These are phyloP conservation scores for Orobanche coerulescens DNA, from an alignment of 257 asterid genomes.

Conservation along the genomic window DNA sequence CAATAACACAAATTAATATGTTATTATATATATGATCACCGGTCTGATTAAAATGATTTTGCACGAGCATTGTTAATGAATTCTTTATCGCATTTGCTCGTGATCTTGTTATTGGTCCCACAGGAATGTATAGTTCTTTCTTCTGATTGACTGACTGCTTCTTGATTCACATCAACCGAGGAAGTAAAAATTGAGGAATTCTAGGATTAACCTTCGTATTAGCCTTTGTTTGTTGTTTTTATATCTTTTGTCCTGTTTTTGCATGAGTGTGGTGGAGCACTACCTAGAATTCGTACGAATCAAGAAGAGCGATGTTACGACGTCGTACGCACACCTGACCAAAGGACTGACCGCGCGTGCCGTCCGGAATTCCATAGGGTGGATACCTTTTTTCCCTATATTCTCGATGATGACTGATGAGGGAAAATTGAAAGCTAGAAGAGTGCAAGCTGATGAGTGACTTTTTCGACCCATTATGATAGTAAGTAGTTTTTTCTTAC, in stretches of 20 bases:
- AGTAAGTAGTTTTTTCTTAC: conserved; percentile 15
- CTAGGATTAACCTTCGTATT: too few species aligned
- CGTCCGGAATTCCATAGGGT: conserved; percentile 54
- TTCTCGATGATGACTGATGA: conserved; percentile 14
- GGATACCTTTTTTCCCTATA: conserved; percentile 16
- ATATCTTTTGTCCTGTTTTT: not conserved
- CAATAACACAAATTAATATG: too few species aligned
- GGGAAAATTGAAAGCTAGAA: not conserved
- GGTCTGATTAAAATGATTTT: too few species aligned
- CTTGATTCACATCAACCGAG: too few species aligned
- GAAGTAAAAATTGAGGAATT: too few species aligned
- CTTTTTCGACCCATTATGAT: conserved; percentile 32
- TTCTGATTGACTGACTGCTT: too few species aligned
- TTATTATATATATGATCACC: too few species aligned
- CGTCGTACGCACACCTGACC: conserved; percentile 33
- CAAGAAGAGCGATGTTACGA: conserved; percentile 8
- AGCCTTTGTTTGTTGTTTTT: not conserved
- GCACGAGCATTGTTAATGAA: too few species aligned
- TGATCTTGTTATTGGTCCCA: too few species aligned
- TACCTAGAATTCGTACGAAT: not conserved
- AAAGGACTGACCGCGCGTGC: conserved; percentile 87
- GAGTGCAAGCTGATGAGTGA: conserved; percentile 18
- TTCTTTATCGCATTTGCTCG: too few species aligned
- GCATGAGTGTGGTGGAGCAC: conserved; percentile 19
- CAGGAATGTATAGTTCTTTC: too few species aligned